Base-by-base conservation (phyloP, 768 basidiomycete species). In the Suillus decipiens region DNA sequence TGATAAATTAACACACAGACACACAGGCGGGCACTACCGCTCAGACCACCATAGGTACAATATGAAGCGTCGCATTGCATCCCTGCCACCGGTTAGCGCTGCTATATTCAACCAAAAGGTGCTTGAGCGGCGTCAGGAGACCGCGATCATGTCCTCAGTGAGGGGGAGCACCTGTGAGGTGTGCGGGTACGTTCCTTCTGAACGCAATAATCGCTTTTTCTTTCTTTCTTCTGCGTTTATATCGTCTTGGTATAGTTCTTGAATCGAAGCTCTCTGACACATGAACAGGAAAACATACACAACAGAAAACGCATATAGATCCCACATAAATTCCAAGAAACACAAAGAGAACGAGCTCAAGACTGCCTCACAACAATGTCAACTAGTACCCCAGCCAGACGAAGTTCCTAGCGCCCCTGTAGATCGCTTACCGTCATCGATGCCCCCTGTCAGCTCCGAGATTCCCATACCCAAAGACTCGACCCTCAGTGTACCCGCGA, bases 41-140 rank as follows among this genome's bases (percentile, higher is more conserved):
- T 93, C 93, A 31, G 97, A 99, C 76, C 91, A 92, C 75, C 97
- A 99, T 79, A 83, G 95, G 60, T 99, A 99, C 78, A 99, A 99
- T 73, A 94, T 98, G 88, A 96, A 96, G 81, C 90, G 96, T 67
- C 88, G 95, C 34, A 92, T 99, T 19, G 96, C 96, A 2, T 86
- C 84, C 6, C 83, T 99, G 2, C 90, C 93, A 10, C 95, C 96
- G 2, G 87, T 99, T 70, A 88, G 86, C 63, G 84, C 82, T 0
- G 76, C 82, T 8, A 68, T 89, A 1, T 99, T 98, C 78, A 89
- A 95, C 69, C 86, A 93, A 70, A 99, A 98, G 71, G 90, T 97
- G 14, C 73, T 90, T 34, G 92, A 96, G 66, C 79, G 93, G 67
- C 80, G 86, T 17, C 81, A 86, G 50, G 90, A 95, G 76, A 92